Evolutionary conservation across 2,329 filamentous ascomycete species (phyloP), one percentile per base, ranked within the genome.

Genomic region (Metarhizium humberi): DNA sequence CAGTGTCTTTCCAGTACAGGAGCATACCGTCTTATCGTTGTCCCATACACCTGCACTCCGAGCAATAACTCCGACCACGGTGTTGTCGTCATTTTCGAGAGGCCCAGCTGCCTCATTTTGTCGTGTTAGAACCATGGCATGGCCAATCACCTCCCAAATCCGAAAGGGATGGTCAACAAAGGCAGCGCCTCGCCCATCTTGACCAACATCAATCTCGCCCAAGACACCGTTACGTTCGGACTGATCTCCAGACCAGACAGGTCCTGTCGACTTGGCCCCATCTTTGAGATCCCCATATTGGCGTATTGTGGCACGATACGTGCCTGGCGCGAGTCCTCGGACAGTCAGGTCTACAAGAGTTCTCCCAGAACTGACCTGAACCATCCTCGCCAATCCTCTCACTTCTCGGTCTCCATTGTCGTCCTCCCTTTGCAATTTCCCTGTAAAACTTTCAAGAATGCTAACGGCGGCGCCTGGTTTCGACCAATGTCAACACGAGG

Each of bases 21-120:
- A 96, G 71, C 94, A 99, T 6, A 99, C 92, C 49, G 89, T 96
- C 80, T 97, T 99, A 69, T 96, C 90, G 65, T 99, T 96, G 70
- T 96, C 92, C 94, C 94, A 99, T 58, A 96, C 87, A n/a, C 94
- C 94, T 16, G 94, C 92, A 71, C 92, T 96, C 67, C 94, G 80
- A 51, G 94, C 94, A 73, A 99, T 90, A 52, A 99, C 92, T 8
- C 94, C 94, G 2, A 96, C 89, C 52, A 96, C 76, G 20, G 91
- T 96, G 69, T 95, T 84, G 55, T 85, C 79, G 67, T 96, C 89
- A 62, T 96, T 92, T 63, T 78, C 78, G 62, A 86, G 73, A 66
- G 81, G 78, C 55, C 76, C 76, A 13, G 55, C 50, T 34, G 57
- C 60, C 61, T 85, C 81, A 56, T 82, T 74, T 70, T 84, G 77